Evolutionary conservation across 805 yeast genomes (phyloP), one percentile per base, ranked within the genome.

Genomic region (Hanseniaspora pseudoguilliermondii): DNA sequence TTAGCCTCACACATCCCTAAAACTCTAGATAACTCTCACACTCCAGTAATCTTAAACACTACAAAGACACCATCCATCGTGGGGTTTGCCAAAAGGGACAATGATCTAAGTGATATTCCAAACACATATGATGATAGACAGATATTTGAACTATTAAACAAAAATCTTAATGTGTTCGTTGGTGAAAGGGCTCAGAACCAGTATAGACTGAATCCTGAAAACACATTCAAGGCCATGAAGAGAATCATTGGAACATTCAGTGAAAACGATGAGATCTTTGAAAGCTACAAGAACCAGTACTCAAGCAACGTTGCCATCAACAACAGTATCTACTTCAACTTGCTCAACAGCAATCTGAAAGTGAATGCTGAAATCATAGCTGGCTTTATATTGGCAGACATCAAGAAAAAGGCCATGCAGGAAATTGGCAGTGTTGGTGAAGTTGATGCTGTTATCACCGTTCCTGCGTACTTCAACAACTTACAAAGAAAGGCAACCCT

Each of bases 401-500:
- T 72, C 74, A 46, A 76, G 84, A 39, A 71, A 84, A 59, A 72
- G 75, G 59, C 80, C 82, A 66, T 80, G 84, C 85, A 82, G 76
- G 67, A 75, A 73, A 59, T 74, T 80, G 44, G 89, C 91, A 20
- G 83, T 81, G 18, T 8, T n/a, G 41, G 18, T n/a, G 25, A 76
- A 60, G 76, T 83, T 20, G 76, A 77, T 58, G 83, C 93, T 4
- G 93, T 86, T 36, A 83, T 85, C 49, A 85, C 95, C 0, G 93
- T 85, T 5, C 93, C 93, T 18, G 91, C 91, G 8, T 85, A 85
- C 66, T 85, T 85, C 72, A 84, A 84, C 68, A 91, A 84, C 67
- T 75, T 85, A 20, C 93, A 84, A 67, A 75, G 93, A 68, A 89
- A 82, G 66, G 90, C 91, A 5, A 85, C 93, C n/a, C 83, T 84